These are phyloP conservation scores for Calcarisporium arbuscula DNA, from an alignment of 2,329 filamentous ascomycete species.

Conservation along the genomic window DNA sequence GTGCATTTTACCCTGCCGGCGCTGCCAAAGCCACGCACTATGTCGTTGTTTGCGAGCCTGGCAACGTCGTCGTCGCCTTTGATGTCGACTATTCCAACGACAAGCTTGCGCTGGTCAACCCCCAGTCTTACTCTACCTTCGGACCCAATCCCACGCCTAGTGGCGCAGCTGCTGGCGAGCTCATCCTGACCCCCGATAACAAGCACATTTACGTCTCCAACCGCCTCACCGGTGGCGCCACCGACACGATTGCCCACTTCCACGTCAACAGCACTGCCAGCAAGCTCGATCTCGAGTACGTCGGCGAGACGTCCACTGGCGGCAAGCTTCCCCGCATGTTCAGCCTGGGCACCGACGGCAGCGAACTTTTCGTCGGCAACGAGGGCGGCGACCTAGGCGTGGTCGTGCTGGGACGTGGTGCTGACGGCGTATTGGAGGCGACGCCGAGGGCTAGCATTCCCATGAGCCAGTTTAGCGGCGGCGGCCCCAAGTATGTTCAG, in stretches of 20 bases:
- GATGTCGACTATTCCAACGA: slow-evolving; percentile 29
- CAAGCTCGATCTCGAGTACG: slow-evolving; percentile 25
- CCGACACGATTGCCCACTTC: slow-evolving; percentile 44
- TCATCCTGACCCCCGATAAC: slow-evolving; percentile 34
- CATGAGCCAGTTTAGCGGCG: slow-evolving; percentile 1
- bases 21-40: slow-evolving; percentile 34
- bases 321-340: slow-evolving; percentile 41
- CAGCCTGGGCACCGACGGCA: slow-evolving; percentile 26
- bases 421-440: slow-evolving; percentile 2
- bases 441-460: slow-evolving; percentile 3
- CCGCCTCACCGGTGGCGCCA: slow-evolving; percentile 36
- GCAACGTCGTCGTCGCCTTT: slow-evolving; percentile 38
- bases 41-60: slow-evolving; percentile 39
- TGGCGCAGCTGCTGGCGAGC: slow-evolving; percentile 38
- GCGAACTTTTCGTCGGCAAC: slow-evolving; percentile 42
- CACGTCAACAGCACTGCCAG: slow-evolving; percentile 19
- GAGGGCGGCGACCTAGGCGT: slow-evolving; percentile 34
- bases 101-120: slow-evolving; percentile 26
- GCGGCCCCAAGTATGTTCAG: slow-evolving; percentile 6
- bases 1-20: slow-evolving; percentile 36
- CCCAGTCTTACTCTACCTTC: slow-evolving; percentile 35
- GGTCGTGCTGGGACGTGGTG: slow-evolving; percentile 24
- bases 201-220: slow-evolving; percentile 45
- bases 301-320: slow-evolving; percentile 25
- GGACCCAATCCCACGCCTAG: slow-evolving; percentile 24